Percentiles rank a stretch among this genome's conserved stretches.
Conservation (phyloP, 306 rosid genomes). For the Crotalaria pallida region DNA sequence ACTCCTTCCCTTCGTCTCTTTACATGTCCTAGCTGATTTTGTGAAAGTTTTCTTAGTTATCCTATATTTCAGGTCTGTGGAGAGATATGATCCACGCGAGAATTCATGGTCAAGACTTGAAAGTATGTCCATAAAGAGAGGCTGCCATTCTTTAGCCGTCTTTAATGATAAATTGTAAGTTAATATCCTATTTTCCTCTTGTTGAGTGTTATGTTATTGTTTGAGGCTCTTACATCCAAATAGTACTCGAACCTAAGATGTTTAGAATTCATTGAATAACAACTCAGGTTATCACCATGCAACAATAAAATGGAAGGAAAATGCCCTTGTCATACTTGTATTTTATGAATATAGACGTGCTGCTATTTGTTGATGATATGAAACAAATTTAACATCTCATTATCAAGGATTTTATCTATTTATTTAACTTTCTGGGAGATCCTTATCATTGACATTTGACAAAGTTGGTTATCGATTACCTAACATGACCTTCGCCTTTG, state of each 20-base stretch:
- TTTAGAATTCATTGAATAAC: background rate
- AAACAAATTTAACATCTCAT: background rate
- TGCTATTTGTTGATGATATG: background rate
- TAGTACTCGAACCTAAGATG: background rate
- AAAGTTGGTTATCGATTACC: too few relatives aligned
- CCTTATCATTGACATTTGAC: too few relatives aligned
- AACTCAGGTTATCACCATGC: background rate
- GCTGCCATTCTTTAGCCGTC: slow-evolving; percentile 30
- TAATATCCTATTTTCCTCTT: background rate
- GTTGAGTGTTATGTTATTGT: background rate
- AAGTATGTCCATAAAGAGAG: slow-evolving; percentile 36
- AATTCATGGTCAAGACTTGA: slow-evolving; percentile 27
- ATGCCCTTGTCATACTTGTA: background rate
- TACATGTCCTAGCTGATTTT: background rate
- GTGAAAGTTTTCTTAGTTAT: background rate
- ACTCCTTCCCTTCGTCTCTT: background rate
- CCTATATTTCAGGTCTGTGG: slow-evolving; percentile 33
- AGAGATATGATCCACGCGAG: slow-evolving; percentile 41
- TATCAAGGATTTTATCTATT: background rate
- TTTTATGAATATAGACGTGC: background rate
- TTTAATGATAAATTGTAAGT: slow-evolving; percentile 41
- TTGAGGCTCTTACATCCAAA: background rate
- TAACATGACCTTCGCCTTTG: too few relatives aligned
- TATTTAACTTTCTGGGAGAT: background rate
- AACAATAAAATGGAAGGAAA: background rate